These are phyloP conservation scores for Myxozyma neglecta DNA, from an alignment of 805 yeast genomes.

Conservation along the genomic window DNA sequence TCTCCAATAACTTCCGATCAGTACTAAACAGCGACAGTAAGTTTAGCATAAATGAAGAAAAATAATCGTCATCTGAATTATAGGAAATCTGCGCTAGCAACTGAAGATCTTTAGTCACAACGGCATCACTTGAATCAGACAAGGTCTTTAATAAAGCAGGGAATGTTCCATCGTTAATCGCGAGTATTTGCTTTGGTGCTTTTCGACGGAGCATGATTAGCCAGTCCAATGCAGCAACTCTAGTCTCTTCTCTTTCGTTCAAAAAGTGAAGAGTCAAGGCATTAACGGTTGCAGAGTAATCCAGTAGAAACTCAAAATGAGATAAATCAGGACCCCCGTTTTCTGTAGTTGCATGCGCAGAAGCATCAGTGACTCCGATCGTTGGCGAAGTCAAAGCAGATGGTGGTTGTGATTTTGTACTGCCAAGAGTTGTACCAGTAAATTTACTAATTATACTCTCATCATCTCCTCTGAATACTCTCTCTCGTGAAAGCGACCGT, in stretches of 20 bases:
- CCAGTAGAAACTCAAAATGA: conserved; percentile 38
- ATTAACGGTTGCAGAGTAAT: conserved; percentile 63
- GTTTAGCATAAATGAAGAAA: conserved; percentile 71
- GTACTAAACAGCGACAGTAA: conserved; percentile 67
- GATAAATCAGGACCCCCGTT: background rate
- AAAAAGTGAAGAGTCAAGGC: conserved; percentile 70
- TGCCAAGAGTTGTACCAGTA: background rate
- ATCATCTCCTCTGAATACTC: conserved; percentile 8
- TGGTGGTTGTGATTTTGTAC: conserved; percentile 32
- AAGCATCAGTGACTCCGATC: conserved; percentile 2
- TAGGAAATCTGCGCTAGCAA: conserved; percentile 70
- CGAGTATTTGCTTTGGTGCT: conserved; percentile 57
- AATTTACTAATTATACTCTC: conserved; percentile 20
- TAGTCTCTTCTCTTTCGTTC: conserved; percentile 75
- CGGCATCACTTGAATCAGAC: conserved; percentile 72
- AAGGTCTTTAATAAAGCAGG: conserved; percentile 74
- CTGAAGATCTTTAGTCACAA: conserved; percentile 69
- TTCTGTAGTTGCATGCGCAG: conserved; percentile 21
- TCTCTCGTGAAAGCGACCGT: conserved; percentile 19
- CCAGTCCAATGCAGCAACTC: conserved; percentile 89
- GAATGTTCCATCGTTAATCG: conserved; percentile 58
- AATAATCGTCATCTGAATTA: conserved; percentile 71
- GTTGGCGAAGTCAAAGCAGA: conserved; percentile 33
- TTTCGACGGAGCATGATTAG: conserved; percentile 73
- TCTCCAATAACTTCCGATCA: conserved; percentile 65